phyloP scores from a whole-genome alignment of 1,284 basidiomycete genomes.

The Cutaneotrichosporon sp. region DNA sequence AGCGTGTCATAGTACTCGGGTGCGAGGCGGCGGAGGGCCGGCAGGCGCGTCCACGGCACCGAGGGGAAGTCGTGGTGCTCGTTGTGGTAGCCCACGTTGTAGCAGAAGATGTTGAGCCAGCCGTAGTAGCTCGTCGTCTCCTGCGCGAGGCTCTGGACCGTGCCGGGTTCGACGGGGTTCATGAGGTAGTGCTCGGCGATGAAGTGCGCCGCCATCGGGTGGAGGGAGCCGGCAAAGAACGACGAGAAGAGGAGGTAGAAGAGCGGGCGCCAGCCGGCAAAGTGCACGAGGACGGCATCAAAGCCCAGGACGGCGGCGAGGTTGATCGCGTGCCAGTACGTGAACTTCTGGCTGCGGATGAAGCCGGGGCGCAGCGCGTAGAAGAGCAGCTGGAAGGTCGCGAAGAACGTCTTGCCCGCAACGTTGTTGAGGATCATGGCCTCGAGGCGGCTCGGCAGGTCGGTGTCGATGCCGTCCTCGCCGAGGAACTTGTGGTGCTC shows the following conservation, averaged over 20 bases:
- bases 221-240: slow-evolving; percentile 93
- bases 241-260: slow-evolving; percentile 83
- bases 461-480: slow-evolving; percentile 88
- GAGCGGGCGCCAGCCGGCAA: slow-evolving; percentile 67
- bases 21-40: slow-evolving; percentile 75
- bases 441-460: slow-evolving; percentile 85
- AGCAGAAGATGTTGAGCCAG: slow-evolving; percentile 84
- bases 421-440: slow-evolving; percentile 89
- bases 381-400: slow-evolving; percentile 98
- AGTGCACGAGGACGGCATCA: slow-evolving; percentile 67
- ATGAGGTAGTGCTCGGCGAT: slow-evolving; percentile 96
- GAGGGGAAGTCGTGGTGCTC: slow-evolving; percentile 99
- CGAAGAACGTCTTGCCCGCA: slow-evolving; percentile 96
- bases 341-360: slow-evolving; percentile 78
- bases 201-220: slow-evolving; percentile 96
- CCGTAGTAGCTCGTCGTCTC: slow-evolving; percentile 99
- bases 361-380: slow-evolving; percentile 97
- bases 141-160: slow-evolving; percentile 58
- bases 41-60: slow-evolving; percentile 92
- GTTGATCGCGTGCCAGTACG: slow-evolving; percentile 83
- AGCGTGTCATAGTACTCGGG: slow-evolving; percentile 91
- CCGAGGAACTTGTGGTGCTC: slow-evolving; percentile 91
- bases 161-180: slow-evolving; percentile 57
- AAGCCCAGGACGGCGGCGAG: slow-evolving; percentile 69
- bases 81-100: slow-evolving; percentile 98